Conservation (phyloP, 306 rosid genomes). For the Canavalia gladiata region DNA sequence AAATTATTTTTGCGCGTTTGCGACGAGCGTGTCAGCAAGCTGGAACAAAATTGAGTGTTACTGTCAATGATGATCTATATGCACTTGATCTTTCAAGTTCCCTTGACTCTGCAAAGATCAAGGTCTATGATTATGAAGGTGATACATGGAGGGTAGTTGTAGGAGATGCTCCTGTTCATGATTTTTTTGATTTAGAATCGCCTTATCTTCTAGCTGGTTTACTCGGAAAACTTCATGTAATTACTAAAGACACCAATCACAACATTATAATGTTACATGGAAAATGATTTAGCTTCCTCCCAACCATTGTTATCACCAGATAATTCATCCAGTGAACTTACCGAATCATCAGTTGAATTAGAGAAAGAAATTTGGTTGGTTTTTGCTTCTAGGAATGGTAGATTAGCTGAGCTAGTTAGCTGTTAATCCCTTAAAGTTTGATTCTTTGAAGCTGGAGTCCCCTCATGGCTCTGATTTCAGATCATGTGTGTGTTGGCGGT, state of each 20-base stretch:
- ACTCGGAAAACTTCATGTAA: conserved; percentile 59
- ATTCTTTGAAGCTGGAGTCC: background rate
- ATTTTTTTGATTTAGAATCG: conserved; percentile 53
- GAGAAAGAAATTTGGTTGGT: conserved; percentile 36
- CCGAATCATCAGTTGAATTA: background rate
- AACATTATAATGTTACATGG: conserved; percentile 53
- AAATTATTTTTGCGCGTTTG: no score
- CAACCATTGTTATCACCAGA: background rate
- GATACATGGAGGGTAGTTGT: conserved; percentile 48
- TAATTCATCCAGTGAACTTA: no score
- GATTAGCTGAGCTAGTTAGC: conserved; percentile 46
- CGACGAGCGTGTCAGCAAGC: no score
- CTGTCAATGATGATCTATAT: conserved; percentile 51
- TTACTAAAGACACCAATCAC: conserved; percentile 59
- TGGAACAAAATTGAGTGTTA: conserved; percentile 56
- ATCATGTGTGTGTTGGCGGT: conserved; percentile 8
- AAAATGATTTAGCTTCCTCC: conserved; percentile 44
- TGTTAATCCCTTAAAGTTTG: conserved; percentile 54
- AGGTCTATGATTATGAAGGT: no score
- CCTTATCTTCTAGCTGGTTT: conserved; percentile 63
- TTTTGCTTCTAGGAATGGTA: conserved; percentile 38
- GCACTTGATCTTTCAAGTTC: conserved; percentile 20
- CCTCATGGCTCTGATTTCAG: background rate
- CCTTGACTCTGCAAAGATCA: no score
- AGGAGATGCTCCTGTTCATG: conserved; percentile 55